phyloP scores from a whole-genome alignment of 208 protist species.

The Trypanosoma lewisi region DNA sequence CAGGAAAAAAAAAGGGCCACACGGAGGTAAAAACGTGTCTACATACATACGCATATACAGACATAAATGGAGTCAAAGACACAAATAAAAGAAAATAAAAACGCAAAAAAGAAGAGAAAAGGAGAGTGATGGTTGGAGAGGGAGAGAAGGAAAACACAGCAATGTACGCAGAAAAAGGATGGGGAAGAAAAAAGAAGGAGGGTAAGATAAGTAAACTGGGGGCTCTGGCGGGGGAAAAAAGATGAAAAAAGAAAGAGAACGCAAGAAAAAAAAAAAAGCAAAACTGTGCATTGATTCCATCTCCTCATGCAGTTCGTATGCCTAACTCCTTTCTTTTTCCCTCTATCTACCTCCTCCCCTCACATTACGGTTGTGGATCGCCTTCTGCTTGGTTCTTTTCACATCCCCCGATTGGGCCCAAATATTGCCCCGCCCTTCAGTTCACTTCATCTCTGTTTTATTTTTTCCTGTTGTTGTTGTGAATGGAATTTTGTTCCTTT shows the following conservation, averaged over 20 bases:
- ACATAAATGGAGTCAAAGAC: slow-evolving; percentile 13
- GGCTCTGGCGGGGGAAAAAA: too few relatives aligned
- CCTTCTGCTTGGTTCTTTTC: not conserved
- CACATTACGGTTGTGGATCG: too few relatives aligned
- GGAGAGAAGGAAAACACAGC: not conserved
- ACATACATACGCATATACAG: not conserved
- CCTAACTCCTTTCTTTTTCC: too few relatives aligned
- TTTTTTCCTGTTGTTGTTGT: slow-evolving; percentile 4
- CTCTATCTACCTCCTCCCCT: too few relatives aligned
- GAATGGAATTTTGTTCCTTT: not conserved
- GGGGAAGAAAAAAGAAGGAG: not conserved
- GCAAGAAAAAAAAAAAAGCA: not conserved
- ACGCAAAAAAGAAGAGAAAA: slow-evolving; percentile 13
- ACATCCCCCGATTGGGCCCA: too few relatives aligned
- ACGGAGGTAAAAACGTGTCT: too few relatives aligned
- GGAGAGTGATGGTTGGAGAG: slow-evolving; percentile 9
- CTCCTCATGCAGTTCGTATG: too few relatives aligned
- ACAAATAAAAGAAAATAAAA: slow-evolving; percentile 14
- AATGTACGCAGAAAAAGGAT: not conserved
- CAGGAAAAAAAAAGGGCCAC: too few relatives aligned
- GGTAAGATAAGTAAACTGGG: not conserved
- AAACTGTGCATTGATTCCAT: not conserved
- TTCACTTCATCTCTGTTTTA: not conserved
- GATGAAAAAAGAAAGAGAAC: not conserved
- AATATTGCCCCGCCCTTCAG: not conserved